phyloP scores from a whole-genome alignment of 768 basidiomycete species.

The Rhodotorula taiwanensis region DNA sequence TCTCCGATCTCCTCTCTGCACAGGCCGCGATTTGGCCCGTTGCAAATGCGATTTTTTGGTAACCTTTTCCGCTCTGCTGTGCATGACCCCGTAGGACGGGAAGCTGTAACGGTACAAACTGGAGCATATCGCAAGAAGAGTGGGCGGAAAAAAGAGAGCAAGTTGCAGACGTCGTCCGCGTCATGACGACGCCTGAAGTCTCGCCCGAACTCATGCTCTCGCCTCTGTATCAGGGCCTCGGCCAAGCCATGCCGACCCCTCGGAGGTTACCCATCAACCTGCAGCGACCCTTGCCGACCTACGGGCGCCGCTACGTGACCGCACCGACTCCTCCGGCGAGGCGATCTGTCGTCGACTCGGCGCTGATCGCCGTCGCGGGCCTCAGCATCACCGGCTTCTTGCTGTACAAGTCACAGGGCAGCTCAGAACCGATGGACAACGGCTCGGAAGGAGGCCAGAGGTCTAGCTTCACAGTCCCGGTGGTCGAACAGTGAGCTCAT shows the following conservation, averaged over 20 bases:
- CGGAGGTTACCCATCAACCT: neutral
- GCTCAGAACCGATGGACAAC: neutral
- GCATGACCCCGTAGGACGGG: too few relatives aligned
- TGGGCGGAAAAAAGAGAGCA: too few relatives aligned
- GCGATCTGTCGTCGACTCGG: constrained; percentile 5
- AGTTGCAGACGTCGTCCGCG: too few relatives aligned
- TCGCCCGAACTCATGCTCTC: too few relatives aligned
- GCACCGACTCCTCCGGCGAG: neutral
- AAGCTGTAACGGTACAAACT: too few relatives aligned
- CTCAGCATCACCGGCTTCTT: constrained; percentile 18
- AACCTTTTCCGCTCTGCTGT: too few relatives aligned
- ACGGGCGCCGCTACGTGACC: neutral
- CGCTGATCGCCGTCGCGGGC: constrained; percentile 19
- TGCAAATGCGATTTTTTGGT: too few relatives aligned
- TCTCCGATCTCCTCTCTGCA: too few relatives aligned
- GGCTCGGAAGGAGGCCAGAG: neutral
- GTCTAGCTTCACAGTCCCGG: constrained; percentile 30
- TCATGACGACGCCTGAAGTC: too few relatives aligned
- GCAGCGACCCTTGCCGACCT: neutral
- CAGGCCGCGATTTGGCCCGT: too few relatives aligned
- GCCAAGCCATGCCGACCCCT: neutral
- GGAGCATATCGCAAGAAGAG: too few relatives aligned
- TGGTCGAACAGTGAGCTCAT: constrained; percentile 29
- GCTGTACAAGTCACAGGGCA: constrained; percentile 10
- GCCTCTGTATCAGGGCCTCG: neutral